Evolutionary conservation across 495 filamentous ascomycete species (phyloP), one percentile per base, ranked within the genome.

Genomic region (Parachaetomium inaequale): DNA sequence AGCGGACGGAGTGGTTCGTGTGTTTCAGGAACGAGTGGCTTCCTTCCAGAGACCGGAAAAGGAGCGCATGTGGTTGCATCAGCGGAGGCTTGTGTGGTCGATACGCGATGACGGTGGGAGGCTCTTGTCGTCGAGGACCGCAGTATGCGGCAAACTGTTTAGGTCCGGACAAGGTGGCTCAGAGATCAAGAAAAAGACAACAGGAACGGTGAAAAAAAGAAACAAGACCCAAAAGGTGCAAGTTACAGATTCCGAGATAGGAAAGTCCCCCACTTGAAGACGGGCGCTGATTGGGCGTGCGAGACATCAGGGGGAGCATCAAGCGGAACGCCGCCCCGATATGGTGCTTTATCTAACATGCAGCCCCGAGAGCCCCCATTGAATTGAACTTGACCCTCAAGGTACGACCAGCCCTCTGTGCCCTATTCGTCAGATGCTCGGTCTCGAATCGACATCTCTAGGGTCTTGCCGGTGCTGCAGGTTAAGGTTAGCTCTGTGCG

Each of bases 301-400:
- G 31, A 63, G 29, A 62, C 47, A 66, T 70, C 63, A 66, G 57
- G 63, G 66, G 63, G 17, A 29, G 26, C 47, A 50, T 25, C 26
- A 31, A 50, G 17, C 25, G 25, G 40, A n/a, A 31, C 17, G 34
- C 21, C 21, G n/a, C n/a, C n/a, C n/a, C n/a, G n/a, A n/a, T n/a
- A n/a, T n/a, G n/a, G n/a, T n/a, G n/a, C n/a, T n/a, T n/a, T n/a
- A n/a, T n/a, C n/a, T n/a, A n/a, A n/a, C n/a, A n/a, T n/a, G n/a
- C n/a, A n/a, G n/a, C n/a, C n/a, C n/a, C n/a, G n/a, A n/a, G 42
- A 45, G 12, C 7, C 36, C 36, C 31, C 31, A 32, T 32, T 32
- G 36, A 17, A 40, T 40, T n/a, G n/a, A n/a, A n/a, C n/a, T n/a
- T n/a, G n/a, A n/a, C n/a, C n/a, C n/a, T n/a, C n/a, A n/a, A n/a